A percentile compares a stretch with the other conserved stretches of the same genome.
These are phyloP conservation scores for Aschersonia sp. DNA, from an alignment of 2,329 filamentous ascomycete genomes.

Conservation along the genomic window DNA sequence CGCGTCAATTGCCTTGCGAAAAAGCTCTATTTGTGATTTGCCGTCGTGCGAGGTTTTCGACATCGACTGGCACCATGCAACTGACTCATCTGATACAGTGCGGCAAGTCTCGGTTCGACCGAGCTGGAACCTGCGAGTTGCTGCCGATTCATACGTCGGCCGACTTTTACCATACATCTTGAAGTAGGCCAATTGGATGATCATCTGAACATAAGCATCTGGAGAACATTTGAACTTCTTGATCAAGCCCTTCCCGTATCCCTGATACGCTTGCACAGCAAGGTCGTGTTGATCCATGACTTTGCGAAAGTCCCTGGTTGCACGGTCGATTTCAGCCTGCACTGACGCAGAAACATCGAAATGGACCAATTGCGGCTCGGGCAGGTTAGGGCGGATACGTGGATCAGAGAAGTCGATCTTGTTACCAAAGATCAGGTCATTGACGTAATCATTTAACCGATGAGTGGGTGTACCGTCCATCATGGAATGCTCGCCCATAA, in stretches of 20 bases:
- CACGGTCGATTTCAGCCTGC: constrained; percentile 63
- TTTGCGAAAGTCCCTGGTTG: constrained; percentile 61
- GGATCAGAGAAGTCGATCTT: constrained; percentile 81
- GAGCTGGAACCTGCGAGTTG: constrained; percentile 87
- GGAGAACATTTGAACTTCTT: constrained; percentile 99
- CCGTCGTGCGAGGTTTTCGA: constrained; percentile 49
- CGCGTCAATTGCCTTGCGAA: constrained; percentile 66
- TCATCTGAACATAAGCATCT: constrained; percentile 95
- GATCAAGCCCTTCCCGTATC: constrained; percentile 94
- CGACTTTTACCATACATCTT: constrained; percentile 99
- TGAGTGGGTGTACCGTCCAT: constrained; percentile 99
- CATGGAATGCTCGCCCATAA: constrained; percentile 98
- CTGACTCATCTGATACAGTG: constrained; percentile 77
- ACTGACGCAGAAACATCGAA: constrained; percentile 68
- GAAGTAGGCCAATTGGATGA: constrained; percentile 95
- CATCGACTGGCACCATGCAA: constrained; percentile 83
- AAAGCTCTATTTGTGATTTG: constrained; percentile 54
- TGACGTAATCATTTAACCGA: constrained; percentile 88
- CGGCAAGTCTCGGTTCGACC: constrained; percentile 95
- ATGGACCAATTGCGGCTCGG: constrained; percentile 62
- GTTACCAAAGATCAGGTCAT: constrained; percentile 83
- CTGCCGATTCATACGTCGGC: constrained; percentile 93
- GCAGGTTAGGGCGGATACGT: constrained; percentile 63
- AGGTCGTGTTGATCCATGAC: constrained; percentile 84
- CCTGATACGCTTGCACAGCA: constrained; percentile 87